Percentiles rank a stretch among this genome's conserved stretches.
Conservation (phyloP, 371 early-diverging fungal species). For the Chytridium lagenaria region DNA sequence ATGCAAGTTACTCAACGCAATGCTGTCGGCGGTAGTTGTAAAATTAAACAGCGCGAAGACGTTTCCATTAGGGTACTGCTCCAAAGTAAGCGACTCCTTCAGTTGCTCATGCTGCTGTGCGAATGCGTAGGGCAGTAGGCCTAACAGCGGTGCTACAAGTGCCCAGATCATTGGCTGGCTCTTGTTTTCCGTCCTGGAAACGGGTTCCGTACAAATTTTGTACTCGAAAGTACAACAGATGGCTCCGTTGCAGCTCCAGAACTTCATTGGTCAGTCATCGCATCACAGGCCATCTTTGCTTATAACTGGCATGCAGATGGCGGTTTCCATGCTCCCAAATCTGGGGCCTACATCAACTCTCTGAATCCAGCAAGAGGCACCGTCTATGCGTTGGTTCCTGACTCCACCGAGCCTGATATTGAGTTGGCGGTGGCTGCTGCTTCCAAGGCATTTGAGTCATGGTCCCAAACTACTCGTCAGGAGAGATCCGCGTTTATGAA, state of each 20-base stretch:
- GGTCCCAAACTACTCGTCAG: slow-evolving; percentile 61
- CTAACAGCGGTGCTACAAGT: not conserved
- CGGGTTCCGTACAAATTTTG: too few species aligned
- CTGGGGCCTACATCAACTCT: slow-evolving; percentile 60
- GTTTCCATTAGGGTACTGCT: slow-evolving; percentile 67
- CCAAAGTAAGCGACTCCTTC: slow-evolving; percentile 34
- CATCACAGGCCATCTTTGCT: too few species aligned
- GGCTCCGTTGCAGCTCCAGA: slow-evolving; percentile 3
- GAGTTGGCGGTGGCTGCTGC: slow-evolving; percentile 73
- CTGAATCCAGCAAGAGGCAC: slow-evolving; percentile 67
- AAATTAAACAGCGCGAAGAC: slow-evolving; percentile 82
- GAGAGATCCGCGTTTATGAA: slow-evolving; percentile 59
- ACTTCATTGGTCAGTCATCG: not conserved
- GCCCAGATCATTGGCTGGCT: slow-evolving; percentile 12
- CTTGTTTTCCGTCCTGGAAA: too few species aligned
- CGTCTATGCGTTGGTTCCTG: slow-evolving; percentile 61
- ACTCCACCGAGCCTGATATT: slow-evolving; percentile 67
- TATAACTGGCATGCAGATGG: too few species aligned
- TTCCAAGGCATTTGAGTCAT: slow-evolving; percentile 63
- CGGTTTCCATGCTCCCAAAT: slow-evolving; percentile 52
- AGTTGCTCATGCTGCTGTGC: slow-evolving; percentile 4
- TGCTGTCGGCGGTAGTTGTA: slow-evolving; percentile 41
- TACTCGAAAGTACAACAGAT: not conserved
- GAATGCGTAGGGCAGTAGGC: not conserved
- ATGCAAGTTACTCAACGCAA: not conserved